Conservation (phyloP, 2,329 filamentous ascomycete species). For the Aspergillus ruber region DNA sequence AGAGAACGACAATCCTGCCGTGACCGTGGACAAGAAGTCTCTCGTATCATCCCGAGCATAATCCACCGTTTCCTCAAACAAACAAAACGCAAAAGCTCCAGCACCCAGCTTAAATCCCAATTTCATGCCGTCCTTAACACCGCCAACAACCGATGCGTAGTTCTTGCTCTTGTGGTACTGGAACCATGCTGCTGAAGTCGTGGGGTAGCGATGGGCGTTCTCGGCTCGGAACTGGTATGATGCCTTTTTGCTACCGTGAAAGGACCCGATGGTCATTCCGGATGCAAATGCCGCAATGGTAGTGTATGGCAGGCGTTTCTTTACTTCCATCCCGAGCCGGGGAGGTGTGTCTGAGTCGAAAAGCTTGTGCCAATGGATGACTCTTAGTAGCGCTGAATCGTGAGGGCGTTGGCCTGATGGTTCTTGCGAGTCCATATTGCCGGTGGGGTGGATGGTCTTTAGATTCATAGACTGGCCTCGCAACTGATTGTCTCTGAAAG, state of each 20-base stretch:
- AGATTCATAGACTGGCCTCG: too few species aligned
- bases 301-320: conserved; percentile 60
- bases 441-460: background rate
- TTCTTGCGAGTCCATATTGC: conserved; percentile 12
- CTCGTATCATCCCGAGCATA: conserved; percentile 51
- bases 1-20: conserved; percentile 76
- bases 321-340: conserved; percentile 57
- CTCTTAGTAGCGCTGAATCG: conserved; percentile 16
- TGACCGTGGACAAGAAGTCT: conserved; percentile 73
- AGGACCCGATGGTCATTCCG: conserved; percentile 65
- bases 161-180: conserved; percentile 99
- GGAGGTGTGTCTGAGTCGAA: conserved; percentile 33
- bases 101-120: conserved; percentile 65
- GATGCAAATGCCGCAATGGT: conserved; percentile 57
- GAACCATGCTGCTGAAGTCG: conserved; percentile 81
- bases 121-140: conserved; percentile 67
- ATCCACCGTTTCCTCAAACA: conserved; percentile 81
- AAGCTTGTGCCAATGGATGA: conserved; percentile 31
- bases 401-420: conserved; percentile 2
- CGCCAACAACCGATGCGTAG: conserved; percentile 74
- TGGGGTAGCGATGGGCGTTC: conserved; percentile 88
- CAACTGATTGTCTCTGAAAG: too few species aligned
- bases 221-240: conserved; percentile 87
- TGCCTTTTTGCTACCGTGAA: conserved; percentile 66
- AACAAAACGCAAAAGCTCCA: conserved; percentile 70